A percentile compares a stretch with the other conserved stretches of the same genome.
phyloP scores from a whole-genome alignment of 1,284 basidiomycete genomes.

The Trichosporon sp. region DNA sequence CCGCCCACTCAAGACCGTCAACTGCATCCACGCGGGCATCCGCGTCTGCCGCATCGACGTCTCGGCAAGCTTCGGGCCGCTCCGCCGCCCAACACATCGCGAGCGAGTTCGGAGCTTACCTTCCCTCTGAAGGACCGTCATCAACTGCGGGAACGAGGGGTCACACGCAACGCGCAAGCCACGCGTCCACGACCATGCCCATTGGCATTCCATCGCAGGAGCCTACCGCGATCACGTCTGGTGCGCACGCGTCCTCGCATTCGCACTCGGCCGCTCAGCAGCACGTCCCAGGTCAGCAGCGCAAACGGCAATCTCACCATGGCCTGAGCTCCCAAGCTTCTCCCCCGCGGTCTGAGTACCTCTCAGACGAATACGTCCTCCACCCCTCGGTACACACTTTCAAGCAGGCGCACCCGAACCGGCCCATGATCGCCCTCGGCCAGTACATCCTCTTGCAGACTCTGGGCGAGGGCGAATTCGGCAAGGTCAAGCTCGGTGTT shows the following conservation, averaged over 20 bases:
- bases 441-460: slow-evolving; percentile 94
- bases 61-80: slow-evolving; percentile 23
- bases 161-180: slow-evolving; percentile 28
- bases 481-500: slow-evolving; percentile 97
- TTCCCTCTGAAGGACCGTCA: slow-evolving; percentile 18
- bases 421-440: slow-evolving; percentile 88
- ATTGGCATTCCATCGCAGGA: slow-evolving; percentile 37
- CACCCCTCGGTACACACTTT: slow-evolving; percentile 87
- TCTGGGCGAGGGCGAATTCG: slow-evolving; percentile 97
- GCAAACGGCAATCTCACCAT: slow-evolving; percentile 52
- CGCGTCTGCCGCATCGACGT: slow-evolving; percentile 25
- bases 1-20: slow-evolving; percentile 28
- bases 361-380: slow-evolving; percentile 55
- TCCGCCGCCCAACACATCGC: slow-evolving; percentile 29
- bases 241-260: slow-evolving; percentile 38
- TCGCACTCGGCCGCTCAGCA: slow-evolving; percentile 33
- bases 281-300: slow-evolving; percentile 21
- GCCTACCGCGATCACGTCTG: slow-evolving; percentile 38
- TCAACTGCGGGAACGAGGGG: slow-evolving; percentile 18
- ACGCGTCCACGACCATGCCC: slow-evolving; percentile 39
- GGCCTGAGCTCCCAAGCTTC: slow-evolving; percentile 32
- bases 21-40: slow-evolving; percentile 32
- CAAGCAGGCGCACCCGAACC: slow-evolving; percentile 75
- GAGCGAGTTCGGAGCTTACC: slow-evolving; percentile 33
- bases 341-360: slow-evolving; percentile 48